Evolutionary conservation across 2,329 filamentous ascomycete genomes (phyloP).

Genomic region (Alternaria incomplexa): DNA sequence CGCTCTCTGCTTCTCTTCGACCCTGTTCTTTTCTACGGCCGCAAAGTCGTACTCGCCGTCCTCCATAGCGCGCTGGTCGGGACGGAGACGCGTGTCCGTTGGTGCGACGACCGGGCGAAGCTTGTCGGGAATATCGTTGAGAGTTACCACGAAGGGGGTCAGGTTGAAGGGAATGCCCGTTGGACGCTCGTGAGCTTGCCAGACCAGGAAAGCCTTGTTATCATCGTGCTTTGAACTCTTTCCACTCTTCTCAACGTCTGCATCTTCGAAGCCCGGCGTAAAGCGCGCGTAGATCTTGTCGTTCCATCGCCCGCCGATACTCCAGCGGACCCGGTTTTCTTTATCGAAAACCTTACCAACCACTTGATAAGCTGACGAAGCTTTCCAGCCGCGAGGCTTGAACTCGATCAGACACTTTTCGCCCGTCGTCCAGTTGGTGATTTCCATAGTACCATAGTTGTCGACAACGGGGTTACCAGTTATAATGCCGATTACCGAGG

Average conservation of each 20-base stretch:
- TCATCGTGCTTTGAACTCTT: constrained; percentile 61
- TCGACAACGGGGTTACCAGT: constrained; percentile 96
- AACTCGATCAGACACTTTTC: constrained; percentile 91
- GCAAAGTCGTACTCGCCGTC: constrained; percentile 96
- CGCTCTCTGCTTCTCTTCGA: constrained; percentile 89
- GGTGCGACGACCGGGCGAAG: constrained; percentile 79
- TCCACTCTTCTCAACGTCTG: constrained; percentile 59
- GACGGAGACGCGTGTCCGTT: constrained; percentile 89
- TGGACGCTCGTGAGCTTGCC: constrained; percentile 85
- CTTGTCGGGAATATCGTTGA: constrained; percentile 91
- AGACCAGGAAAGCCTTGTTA: constrained; percentile 84
- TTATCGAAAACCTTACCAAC: constrained; percentile 83
- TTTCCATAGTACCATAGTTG: constrained; percentile 95
- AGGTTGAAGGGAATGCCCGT: constrained; percentile 93
- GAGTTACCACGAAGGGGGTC: constrained; percentile 91
- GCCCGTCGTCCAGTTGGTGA: constrained; percentile 96
- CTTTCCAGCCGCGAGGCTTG: constrained; percentile 95
- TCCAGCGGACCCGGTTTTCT: constrained; percentile 81
- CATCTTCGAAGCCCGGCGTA: constrained; percentile 86
- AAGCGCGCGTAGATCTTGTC: constrained; percentile 94
- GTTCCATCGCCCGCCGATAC: constrained; percentile 94
- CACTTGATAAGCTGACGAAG: constrained; percentile 87
- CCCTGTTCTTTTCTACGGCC: constrained; percentile 88
- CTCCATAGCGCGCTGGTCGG: constrained; percentile 97
- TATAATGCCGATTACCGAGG: constrained; percentile 97